Evolutionary conservation across 2,329 filamentous ascomycete species (phyloP).

Genomic region (Talaromyces piceae): DNA sequence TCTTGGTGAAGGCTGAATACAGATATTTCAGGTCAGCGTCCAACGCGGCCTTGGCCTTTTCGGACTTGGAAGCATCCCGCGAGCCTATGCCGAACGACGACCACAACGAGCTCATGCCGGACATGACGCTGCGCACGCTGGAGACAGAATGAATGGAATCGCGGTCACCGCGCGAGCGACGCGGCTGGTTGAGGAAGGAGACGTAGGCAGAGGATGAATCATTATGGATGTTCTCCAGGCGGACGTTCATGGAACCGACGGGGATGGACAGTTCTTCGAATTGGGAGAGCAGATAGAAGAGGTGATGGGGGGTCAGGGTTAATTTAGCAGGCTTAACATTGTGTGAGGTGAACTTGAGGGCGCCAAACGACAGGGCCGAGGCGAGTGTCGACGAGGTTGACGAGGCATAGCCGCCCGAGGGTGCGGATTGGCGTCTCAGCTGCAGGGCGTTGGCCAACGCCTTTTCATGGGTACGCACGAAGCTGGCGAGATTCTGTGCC

Average conservation of each 20-base stretch:
- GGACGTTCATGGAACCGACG: slow-evolving; percentile 93
- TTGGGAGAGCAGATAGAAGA: slow-evolving; percentile 91
- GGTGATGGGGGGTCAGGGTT: slow-evolving; percentile 87
- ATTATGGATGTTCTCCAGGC: slow-evolving; percentile 88
- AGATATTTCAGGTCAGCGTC: slow-evolving; percentile 89
- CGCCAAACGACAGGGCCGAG: slow-evolving; percentile 77
- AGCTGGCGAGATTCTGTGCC: slow-evolving; percentile 79
- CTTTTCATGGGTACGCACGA: slow-evolving; percentile 95
- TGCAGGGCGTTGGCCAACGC: slow-evolving; percentile 93
- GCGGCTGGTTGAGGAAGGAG: slow-evolving; percentile 81
- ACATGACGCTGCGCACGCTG: slow-evolving; percentile 95
- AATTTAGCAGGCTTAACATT: slow-evolving; percentile 83
- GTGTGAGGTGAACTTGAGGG: slow-evolving; percentile 76
- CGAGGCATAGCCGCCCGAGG: slow-evolving; percentile 55
- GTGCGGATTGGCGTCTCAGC: slow-evolving; percentile 62
- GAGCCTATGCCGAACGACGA: slow-evolving; percentile 76
- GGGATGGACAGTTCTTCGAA: slow-evolving; percentile 88
- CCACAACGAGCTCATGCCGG: slow-evolving; percentile 91
- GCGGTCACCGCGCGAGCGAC: slow-evolving; percentile 74
- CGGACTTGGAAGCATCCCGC: slow-evolving; percentile 72
- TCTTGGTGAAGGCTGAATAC: slow-evolving; percentile 97
- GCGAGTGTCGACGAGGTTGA: slow-evolving; percentile 67
- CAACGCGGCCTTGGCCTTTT: slow-evolving; percentile 79
- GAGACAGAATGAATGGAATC: slow-evolving; percentile 93
- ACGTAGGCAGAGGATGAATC: slow-evolving; percentile 83